Percentiles rank a stretch among this genome's conserved stretches.
Evolutionary conservation across 352 stramenopile species (phyloP).

Genomic region (Pythium phragmitis): DNA sequence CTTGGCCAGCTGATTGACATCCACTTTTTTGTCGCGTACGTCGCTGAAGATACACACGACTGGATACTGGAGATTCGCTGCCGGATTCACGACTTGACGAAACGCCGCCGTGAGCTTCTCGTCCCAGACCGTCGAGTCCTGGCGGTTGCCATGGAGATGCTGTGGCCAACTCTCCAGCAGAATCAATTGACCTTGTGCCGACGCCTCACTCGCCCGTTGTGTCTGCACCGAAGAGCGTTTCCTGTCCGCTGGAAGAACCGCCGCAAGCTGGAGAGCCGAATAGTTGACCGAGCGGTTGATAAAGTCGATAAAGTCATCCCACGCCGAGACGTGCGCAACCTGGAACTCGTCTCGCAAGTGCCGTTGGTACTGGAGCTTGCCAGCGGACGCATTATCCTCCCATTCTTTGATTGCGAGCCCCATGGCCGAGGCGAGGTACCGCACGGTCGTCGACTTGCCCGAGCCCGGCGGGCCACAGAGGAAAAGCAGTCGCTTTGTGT

Average conservation of each 20-base stretch:
- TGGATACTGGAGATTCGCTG: slow-evolving; percentile 39
- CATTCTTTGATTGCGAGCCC: slow-evolving; percentile 61
- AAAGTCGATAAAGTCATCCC: slow-evolving; percentile 81
- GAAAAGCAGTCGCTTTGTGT: slow-evolving; percentile 63
- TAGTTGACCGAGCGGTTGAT: slow-evolving; percentile 72
- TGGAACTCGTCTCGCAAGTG: slow-evolving; percentile 53
- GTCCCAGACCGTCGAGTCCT: slow-evolving; percentile 36
- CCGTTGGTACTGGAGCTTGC: slow-evolving; percentile 52
- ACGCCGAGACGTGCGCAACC: slow-evolving; percentile 42
- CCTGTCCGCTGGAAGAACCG: slow-evolving; percentile 2
- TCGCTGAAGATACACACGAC: slow-evolving; percentile 85
- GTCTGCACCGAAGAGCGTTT: slow-evolving; percentile 8
- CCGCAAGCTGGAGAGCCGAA: slow-evolving; percentile 38
- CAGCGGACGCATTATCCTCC: slow-evolving; percentile 62
- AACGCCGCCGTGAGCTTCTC: slow-evolving; percentile 61
- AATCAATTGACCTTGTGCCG: slow-evolving; percentile 44
- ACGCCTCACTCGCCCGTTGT: neutral
- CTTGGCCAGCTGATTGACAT: slow-evolving; percentile 52
- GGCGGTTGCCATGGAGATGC: slow-evolving; percentile 32
- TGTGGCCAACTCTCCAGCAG: slow-evolving; percentile 78
- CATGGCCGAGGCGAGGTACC: slow-evolving; percentile 51
- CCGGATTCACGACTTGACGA: slow-evolving; percentile 46
- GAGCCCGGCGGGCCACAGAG: slow-evolving; percentile 76
- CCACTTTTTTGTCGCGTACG: slow-evolving; percentile 73
- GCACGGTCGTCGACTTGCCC: slow-evolving; percentile 80